Evolutionary conservation across 192 early-diverging fungal genomes (phyloP).

Genomic region (Lobulomyces angularis): DNA sequence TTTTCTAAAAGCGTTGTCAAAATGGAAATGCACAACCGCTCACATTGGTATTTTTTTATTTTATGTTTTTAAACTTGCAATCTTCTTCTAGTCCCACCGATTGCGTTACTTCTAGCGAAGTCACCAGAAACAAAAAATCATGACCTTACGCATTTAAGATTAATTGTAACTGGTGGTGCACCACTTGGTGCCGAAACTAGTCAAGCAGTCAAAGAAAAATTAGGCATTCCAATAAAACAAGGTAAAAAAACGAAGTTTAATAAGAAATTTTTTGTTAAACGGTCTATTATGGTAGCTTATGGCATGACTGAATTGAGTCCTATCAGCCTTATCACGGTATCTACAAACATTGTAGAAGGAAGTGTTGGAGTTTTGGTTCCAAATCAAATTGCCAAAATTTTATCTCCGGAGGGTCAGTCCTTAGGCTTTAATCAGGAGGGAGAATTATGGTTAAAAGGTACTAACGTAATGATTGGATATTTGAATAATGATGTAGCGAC

Average conservation of each 20-base stretch:
- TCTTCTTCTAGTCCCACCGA: conserved; percentile 70
- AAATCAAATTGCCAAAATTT: conserved; percentile 57
- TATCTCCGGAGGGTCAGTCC: conserved; percentile 62
- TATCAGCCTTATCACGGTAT: conserved; percentile 23
- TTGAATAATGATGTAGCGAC: conserved; percentile 68
- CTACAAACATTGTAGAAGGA: no score
- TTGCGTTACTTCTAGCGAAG: conserved; percentile 62
- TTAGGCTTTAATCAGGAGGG: conserved; percentile 44
- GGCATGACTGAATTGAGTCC: conserved; percentile 65
- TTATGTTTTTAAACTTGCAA: no score
- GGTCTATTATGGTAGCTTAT: conserved; percentile 49
- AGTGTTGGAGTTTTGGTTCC: conserved; percentile 62
- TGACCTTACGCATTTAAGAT: conserved; percentile 52
- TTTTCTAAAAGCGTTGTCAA: conserved; percentile 53
- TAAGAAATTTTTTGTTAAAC: conserved; percentile 30
- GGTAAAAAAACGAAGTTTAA: no score
- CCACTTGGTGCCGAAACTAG: conserved; percentile 60
- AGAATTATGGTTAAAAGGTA: conserved; percentile 78
- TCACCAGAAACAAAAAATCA: conserved; percentile 61
- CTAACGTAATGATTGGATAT: conserved; percentile 84
- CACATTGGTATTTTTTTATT: no score
- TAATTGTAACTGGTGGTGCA: conserved; percentile 64
- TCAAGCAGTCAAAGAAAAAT: conserved; percentile 47
- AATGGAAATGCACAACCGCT: conserved; percentile 46
- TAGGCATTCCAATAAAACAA: no score